phyloP scores from a whole-genome alignment of 805 yeast genomes.

The Saccharomyces eubayanus region DNA sequence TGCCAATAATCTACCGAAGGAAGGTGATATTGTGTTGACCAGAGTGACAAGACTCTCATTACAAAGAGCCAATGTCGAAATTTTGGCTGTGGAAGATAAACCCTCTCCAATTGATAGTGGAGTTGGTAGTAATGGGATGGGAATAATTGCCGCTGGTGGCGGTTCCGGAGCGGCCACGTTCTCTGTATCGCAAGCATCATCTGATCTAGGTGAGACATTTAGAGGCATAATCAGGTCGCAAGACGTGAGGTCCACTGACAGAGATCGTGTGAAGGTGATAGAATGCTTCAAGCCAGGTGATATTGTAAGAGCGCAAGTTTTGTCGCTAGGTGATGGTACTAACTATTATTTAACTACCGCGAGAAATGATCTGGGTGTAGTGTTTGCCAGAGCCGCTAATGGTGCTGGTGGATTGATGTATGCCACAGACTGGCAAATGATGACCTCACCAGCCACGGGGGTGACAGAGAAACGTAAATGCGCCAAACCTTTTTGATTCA shows the following conservation, averaged over 20 bases:
- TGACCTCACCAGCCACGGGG: constrained; percentile 75
- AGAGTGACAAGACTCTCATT: constrained; percentile 58
- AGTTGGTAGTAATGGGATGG: constrained; percentile 49
- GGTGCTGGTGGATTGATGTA: constrained; percentile 72
- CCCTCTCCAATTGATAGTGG: constrained; percentile 55
- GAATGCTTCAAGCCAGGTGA: constrained; percentile 89
- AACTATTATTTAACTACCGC: constrained; percentile 88
- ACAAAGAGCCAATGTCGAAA: constrained; percentile 72
- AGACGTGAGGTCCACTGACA: constrained; percentile 83
- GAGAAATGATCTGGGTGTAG: constrained; percentile 84
- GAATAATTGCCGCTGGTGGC: constrained; percentile 38
- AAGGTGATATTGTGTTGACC: constrained; percentile 75
- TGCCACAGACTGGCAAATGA: constrained; percentile 92
- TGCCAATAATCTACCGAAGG: constrained; percentile 61
- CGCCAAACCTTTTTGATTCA: constrained; percentile 66
- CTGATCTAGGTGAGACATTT: constrained; percentile 80
- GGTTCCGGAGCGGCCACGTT: constrained; percentile 46
- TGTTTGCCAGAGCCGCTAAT: constrained; percentile 64
- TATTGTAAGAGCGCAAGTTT: constrained; percentile 70
- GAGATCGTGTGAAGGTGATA: constrained; percentile 74
- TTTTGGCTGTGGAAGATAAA: constrained; percentile 57
- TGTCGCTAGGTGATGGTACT: constrained; percentile 87
- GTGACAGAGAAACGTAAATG: constrained; percentile 73
- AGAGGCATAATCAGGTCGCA: constrained; percentile 79
- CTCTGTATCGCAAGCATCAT: constrained; percentile 40